Evolutionary conservation across 2,329 filamentous ascomycete genomes (phyloP).

Genomic region (Cercospora sesami): DNA sequence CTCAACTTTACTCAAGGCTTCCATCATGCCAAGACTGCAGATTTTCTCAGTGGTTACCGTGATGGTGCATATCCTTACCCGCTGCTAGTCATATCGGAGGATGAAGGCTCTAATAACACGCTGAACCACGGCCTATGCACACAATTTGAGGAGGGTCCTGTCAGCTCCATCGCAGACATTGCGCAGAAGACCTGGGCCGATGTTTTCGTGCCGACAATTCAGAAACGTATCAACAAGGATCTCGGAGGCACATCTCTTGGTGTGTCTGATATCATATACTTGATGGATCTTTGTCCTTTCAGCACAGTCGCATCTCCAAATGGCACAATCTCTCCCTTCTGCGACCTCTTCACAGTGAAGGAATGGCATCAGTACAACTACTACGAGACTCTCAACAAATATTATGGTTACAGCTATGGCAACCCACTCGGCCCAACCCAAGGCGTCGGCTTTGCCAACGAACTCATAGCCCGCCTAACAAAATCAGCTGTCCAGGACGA

Average conservation of each 20-base stretch:
- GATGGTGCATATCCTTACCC: conserved; percentile 52
- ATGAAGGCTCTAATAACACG: conserved; percentile 70
- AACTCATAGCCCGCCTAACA: conserved; percentile 80
- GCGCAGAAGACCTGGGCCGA: conserved; percentile 61
- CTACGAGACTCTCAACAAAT: conserved; percentile 76
- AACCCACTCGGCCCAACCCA: conserved; percentile 79
- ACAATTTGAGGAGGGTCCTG: conserved; percentile 64
- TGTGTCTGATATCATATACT: conserved; percentile 60
- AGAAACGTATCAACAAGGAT: conserved; percentile 66
- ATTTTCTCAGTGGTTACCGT: conserved; percentile 40
- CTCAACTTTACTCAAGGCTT: conserved; percentile 75
- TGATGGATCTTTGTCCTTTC: conserved; percentile 92
- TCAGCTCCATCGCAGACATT: conserved; percentile 50
- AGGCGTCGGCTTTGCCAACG: conserved; percentile 84
- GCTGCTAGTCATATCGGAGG: conserved; percentile 71
- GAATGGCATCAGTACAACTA: conserved; percentile 83
- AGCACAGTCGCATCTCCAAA: conserved; percentile 68
- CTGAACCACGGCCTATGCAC: conserved; percentile 72
- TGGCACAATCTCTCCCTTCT: conserved; percentile 66
- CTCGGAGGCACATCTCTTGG: conserved; percentile 68
- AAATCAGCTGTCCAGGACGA: conserved; percentile 65
- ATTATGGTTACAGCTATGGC: conserved; percentile 76
- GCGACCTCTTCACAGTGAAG: conserved; percentile 71
- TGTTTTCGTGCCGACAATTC: conserved; percentile 67
- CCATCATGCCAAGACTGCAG: conserved; percentile 55